Base-by-base conservation (phyloP, 495 filamentous ascomycete genomes). In the Aspergillus saccharolyticus region DNA sequence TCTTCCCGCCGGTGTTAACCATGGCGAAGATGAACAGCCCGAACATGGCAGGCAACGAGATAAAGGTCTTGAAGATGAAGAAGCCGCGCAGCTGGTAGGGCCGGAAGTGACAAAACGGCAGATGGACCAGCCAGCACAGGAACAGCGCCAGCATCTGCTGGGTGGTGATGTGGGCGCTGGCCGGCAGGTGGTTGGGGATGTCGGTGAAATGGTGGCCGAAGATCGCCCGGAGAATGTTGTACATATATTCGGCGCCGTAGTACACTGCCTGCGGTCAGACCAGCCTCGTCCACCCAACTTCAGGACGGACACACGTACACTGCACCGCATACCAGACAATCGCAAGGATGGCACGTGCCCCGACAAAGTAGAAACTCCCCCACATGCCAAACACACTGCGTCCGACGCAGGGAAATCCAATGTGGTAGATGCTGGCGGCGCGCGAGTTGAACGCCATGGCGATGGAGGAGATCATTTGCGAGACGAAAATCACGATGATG, bases 291-390 rank as follows among this genome's bases (percentile, higher is more conserved):
- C n/a, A n/a, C n/a, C n/a, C n/a, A n/a, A n/a, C 14, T 28, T n/a
- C 4, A 10, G 25, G 14, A 44, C 20, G 22, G 51, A 4, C 4
- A 17, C 17, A 59, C 68, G 64, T 77, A 24, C 79, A 74, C 65
- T 84, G 78, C 51, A 86, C 83, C 43, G 79, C 80, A 22, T 84
- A 78, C 83, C 83, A 86, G 62, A 85, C 83, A 70, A 85, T 75
- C 24, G 81, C 83, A 16, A 85, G 69, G 56, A 85, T 76, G 10
- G 75, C 75, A 44, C 83, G 73, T 1, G 80, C 82, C 14, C 83
- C 70, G 42, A 85, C 81, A 42, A 75, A 72, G 63, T 85, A 80
- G 57, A 83, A 85, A n/a, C 75, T 73, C 17, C 81, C 72, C 66
- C 79, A 86, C 63, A 80, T 85, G 15, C 84, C 84, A 62, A 83